phyloP scores from a whole-genome alignment of 305 asterid genomes.

The Coffea humblotiana region DNA sequence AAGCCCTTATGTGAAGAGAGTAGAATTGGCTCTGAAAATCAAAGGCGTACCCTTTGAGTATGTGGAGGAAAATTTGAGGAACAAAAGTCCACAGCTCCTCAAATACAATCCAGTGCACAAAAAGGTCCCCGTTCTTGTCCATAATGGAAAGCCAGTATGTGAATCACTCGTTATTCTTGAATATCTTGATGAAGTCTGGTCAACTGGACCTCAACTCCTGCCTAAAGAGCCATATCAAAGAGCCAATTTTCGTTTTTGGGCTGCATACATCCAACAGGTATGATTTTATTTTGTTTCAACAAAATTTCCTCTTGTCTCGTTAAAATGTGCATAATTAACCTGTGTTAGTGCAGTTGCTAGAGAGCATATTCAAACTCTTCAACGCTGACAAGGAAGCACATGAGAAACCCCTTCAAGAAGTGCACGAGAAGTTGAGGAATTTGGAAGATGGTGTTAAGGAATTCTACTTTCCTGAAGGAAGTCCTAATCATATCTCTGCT shows the following conservation, averaged over 20 bases:
- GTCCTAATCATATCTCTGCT: too few species aligned
- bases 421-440: too few species aligned
- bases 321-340: too few species aligned
- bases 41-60: constrained; percentile 4
- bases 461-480: too few species aligned
- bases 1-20: constrained; percentile 6
- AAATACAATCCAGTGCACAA: not conserved
- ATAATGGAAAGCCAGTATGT: constrained; percentile 7
- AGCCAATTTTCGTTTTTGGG: constrained; percentile 14
- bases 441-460: too few species aligned
- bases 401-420: too few species aligned
- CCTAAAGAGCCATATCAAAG: constrained; percentile 9
- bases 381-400: too few species aligned
- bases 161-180: constrained; percentile 9
- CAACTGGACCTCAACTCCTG: constrained; percentile 1
- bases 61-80: constrained; percentile 9
- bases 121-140: constrained; percentile 11
- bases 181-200: constrained; percentile 5
- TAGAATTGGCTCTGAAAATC: constrained; percentile 5
- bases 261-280: constrained; percentile 12
- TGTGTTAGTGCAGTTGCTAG: too few species aligned
- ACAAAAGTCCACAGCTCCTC: constrained; percentile 1
- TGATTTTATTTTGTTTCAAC: not conserved
- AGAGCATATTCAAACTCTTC: too few species aligned
- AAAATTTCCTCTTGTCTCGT: too few species aligned